phyloP scores from a whole-genome alignment of 2,329 filamentous ascomycete genomes.

The Colletotrichum australisinense region DNA sequence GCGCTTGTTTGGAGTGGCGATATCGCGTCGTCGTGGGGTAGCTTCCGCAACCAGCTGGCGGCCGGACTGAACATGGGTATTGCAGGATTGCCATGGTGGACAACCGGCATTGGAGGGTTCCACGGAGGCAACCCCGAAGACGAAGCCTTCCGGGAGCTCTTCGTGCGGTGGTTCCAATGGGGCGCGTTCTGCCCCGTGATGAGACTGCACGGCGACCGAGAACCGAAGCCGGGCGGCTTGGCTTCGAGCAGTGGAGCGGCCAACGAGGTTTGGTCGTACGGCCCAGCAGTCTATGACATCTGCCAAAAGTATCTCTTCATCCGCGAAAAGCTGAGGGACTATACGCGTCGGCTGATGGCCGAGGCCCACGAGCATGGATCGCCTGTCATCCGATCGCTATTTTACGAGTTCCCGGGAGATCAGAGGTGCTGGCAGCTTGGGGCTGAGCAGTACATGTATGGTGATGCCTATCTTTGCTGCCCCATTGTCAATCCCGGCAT shows the following conservation, averaged over 20 bases:
- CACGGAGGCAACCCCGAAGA: slow-evolving; percentile 71
- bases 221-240: slow-evolving; percentile 55
- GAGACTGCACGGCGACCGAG: slow-evolving; percentile 73
- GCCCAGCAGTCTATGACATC: slow-evolving; percentile 68
- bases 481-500: slow-evolving; percentile 65
- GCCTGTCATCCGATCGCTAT: slow-evolving; percentile 71
- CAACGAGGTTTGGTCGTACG: slow-evolving; percentile 77
- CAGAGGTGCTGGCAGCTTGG: slow-evolving; percentile 65
- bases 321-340: slow-evolving; percentile 67
- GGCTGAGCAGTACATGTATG: slow-evolving; percentile 71
- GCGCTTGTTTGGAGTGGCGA: slow-evolving; percentile 76
- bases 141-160: slow-evolving; percentile 68
- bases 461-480: slow-evolving; percentile 67
- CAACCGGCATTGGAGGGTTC: slow-evolving; percentile 77
- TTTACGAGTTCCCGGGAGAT: slow-evolving; percentile 73
- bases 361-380: slow-evolving; percentile 69
- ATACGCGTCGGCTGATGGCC: slow-evolving; percentile 68
- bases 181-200: slow-evolving; percentile 75
- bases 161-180: slow-evolving; percentile 78
- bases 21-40: slow-evolving; percentile 72
- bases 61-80: slow-evolving; percentile 75
- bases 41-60: slow-evolving; percentile 68
- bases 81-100: slow-evolving; percentile 75
- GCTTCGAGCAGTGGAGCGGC: slow-evolving; percentile 60
- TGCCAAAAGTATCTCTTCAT: slow-evolving; percentile 69